Percentiles rank a stretch among this genome's conserved stretches.
Evolutionary conservation across 2,329 filamentous ascomycete species (phyloP).

Genomic region (Arachnomyces sp.): DNA sequence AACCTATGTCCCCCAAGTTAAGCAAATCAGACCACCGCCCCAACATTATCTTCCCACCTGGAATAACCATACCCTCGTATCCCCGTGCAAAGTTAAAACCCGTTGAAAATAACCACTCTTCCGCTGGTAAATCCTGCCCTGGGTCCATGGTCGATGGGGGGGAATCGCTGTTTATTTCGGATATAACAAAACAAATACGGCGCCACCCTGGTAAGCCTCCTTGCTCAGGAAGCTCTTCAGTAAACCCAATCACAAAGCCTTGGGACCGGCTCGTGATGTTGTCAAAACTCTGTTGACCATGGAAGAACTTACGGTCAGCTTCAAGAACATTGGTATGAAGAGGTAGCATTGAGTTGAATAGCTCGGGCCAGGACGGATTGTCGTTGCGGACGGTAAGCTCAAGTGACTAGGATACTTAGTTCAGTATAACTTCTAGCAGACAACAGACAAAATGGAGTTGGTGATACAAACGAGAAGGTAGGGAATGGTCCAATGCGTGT

Average conservation of each 20-base stretch:
- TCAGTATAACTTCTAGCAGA: background rate
- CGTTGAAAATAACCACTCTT: slow-evolving; percentile 23
- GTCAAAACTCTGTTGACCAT: slow-evolving; percentile 16
- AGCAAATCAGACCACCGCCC: slow-evolving; percentile 39
- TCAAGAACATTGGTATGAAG: background rate
- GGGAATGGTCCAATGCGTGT: slow-evolving; percentile 16
- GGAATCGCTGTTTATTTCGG: slow-evolving; percentile 16
- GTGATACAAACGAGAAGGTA: slow-evolving; percentile 19
- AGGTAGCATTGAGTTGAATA: slow-evolving; percentile 20
- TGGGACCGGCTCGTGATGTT: background rate
- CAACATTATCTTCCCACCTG: slow-evolving; percentile 41
- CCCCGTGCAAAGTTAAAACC: slow-evolving; percentile 24
- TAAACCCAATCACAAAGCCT: slow-evolving; percentile 27
- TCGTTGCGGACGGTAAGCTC: slow-evolving; percentile 13
- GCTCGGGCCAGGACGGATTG: slow-evolving; percentile 20
- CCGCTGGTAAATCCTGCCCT: slow-evolving; percentile 2
- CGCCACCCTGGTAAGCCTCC: slow-evolving; percentile 29
- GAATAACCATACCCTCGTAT: slow-evolving; percentile 43
- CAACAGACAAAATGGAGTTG: background rate
- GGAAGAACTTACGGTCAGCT: slow-evolving; percentile 17
- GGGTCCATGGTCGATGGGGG: slow-evolving; percentile 14
- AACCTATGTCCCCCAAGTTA: slow-evolving; percentile 9
- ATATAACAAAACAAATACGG: slow-evolving; percentile 31
- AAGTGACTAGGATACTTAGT: slow-evolving; percentile 14
- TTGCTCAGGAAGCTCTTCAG: slow-evolving; percentile 22